These are phyloP conservation scores for Ceratobasidium sp. DNA, from an alignment of 1,284 basidiomycete species.

Conservation along the genomic window DNA sequence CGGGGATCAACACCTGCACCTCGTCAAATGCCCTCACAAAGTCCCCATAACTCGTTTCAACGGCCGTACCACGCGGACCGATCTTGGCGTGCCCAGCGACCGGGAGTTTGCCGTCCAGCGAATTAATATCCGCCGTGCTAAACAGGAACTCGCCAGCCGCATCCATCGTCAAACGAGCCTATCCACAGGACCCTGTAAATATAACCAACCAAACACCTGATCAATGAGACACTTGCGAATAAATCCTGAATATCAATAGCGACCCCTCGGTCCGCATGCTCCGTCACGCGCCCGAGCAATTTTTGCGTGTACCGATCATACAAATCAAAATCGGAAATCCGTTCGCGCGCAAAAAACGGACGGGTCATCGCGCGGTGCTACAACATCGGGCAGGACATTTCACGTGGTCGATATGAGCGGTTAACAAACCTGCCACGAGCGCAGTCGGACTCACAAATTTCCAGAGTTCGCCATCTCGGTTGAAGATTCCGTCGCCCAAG, in stretches of 20 bases:
- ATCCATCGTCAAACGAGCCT: slow-evolving; percentile 65
- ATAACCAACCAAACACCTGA: slow-evolving; percentile 43
- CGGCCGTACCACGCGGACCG: slow-evolving; percentile 32
- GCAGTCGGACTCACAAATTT: slow-evolving; percentile 21
- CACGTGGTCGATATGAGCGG: background rate
- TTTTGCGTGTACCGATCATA: slow-evolving; percentile 61
- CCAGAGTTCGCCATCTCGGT: slow-evolving; percentile 62
- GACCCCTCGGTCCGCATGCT: slow-evolving; percentile 58
- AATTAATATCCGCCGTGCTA: slow-evolving; percentile 56
- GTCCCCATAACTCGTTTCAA: slow-evolving; percentile 49
- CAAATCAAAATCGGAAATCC: slow-evolving; percentile 60
- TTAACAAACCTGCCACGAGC: too few species aligned
- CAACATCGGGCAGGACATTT: slow-evolving; percentile 55
- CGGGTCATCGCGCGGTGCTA: slow-evolving; percentile 66
- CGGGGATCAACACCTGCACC: slow-evolving; percentile 24
- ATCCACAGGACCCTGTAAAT: background rate
- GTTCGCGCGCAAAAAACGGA: slow-evolving; percentile 52
- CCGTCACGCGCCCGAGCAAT: slow-evolving; percentile 58
- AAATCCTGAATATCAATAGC: slow-evolving; percentile 61
- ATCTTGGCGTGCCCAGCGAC: slow-evolving; percentile 3
- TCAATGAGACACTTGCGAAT: background rate
- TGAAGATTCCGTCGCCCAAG: slow-evolving; percentile 69
- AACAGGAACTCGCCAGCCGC: slow-evolving; percentile 66
- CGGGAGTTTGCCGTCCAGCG: slow-evolving; percentile 52
- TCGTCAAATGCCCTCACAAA: slow-evolving; percentile 47